Percentiles rank a stretch among this genome's conserved stretches.
phyloP scores from a whole-genome alignment of 345 rosid species.

The Eucalyptus erythrocorys region DNA sequence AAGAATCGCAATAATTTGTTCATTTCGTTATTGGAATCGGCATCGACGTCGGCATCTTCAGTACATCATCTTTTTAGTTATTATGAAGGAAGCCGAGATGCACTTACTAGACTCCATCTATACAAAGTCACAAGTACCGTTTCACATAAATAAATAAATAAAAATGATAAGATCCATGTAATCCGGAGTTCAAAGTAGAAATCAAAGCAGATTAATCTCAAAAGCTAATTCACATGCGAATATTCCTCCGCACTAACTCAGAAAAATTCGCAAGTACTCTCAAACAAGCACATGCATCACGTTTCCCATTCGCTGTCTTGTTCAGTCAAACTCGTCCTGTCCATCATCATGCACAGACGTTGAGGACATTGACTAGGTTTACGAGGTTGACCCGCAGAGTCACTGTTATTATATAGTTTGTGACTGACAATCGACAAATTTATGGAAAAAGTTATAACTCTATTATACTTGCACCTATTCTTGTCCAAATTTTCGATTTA shows the following conservation, averaged over 20 bases:
- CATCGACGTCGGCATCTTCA: accelerated
- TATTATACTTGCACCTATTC: not conserved
- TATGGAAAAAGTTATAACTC: too few relatives aligned
- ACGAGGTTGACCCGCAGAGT: not conserved
- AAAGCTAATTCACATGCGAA: not conserved
- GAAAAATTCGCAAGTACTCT: not conserved
- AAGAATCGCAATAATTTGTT: too few relatives aligned
- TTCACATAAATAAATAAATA: accelerated
- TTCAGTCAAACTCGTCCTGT: not conserved
- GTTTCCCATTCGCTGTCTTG: not conserved
- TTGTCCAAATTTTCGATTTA: accelerated
- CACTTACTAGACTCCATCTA: not conserved
- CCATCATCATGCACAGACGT: not conserved
- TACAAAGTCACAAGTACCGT: not conserved
- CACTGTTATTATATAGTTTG: not conserved
- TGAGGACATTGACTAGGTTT: not conserved
- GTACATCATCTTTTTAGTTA: not conserved
- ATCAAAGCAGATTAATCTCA: not conserved
- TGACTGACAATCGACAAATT: not conserved
- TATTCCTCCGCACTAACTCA: not conserved
- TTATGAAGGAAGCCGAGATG: accelerated
- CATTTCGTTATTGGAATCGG: not conserved
- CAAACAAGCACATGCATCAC: not conserved
- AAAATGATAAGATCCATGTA: not conserved
- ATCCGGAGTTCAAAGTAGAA: not conserved